Evolutionary conservation across 768 basidiomycete species (phyloP).

Genomic region (Chiua virens): DNA sequence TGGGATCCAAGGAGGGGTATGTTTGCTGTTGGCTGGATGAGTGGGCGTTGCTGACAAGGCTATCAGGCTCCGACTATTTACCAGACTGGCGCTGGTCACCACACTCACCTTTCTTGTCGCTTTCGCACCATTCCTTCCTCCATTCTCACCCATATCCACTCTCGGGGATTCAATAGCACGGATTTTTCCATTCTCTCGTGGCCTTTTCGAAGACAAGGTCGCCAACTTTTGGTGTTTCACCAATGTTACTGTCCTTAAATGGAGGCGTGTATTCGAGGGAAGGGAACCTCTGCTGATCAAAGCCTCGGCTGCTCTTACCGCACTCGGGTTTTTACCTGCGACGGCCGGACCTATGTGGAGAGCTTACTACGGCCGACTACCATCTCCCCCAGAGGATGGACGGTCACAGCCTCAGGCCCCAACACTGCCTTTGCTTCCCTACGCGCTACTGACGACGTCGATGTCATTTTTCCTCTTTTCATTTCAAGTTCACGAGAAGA

Average conservation of each 20-base stretch:
- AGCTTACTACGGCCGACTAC: conserved; percentile 32
- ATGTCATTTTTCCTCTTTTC: conserved; percentile 96
- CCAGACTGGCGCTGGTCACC: conserved; percentile 65
- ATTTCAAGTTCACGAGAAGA: conserved; percentile 96
- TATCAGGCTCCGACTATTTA: conserved; percentile 51
- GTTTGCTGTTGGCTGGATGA: conserved; percentile 17
- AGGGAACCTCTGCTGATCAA: conserved; percentile 58
- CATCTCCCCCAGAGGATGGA: background rate
- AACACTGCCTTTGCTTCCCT: conserved; percentile 70
- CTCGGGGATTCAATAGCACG: conserved; percentile 70
- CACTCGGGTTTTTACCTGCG: conserved; percentile 66
- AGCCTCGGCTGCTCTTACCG: conserved; percentile 65
- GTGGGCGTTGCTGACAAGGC: conserved; percentile 1
- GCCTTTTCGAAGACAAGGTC: conserved; percentile 93
- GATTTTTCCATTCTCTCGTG: conserved; percentile 90
- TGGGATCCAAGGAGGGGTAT: conserved; percentile 73
- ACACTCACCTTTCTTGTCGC: conserved; percentile 61
- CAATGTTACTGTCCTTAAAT: conserved; percentile 80
- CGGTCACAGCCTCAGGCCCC: conserved; percentile 38
- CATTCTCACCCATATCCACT: conserved; percentile 49
- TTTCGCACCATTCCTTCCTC: conserved; percentile 79
- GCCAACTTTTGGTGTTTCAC: conserved; percentile 98
- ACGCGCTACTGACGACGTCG: conserved; percentile 75
- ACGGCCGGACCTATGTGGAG: conserved; percentile 46
- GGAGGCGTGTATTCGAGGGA: conserved; percentile 46